Evolutionary conservation across 2,329 filamentous ascomycete species (phyloP).

Genomic region (Xylariaceae sp.): DNA sequence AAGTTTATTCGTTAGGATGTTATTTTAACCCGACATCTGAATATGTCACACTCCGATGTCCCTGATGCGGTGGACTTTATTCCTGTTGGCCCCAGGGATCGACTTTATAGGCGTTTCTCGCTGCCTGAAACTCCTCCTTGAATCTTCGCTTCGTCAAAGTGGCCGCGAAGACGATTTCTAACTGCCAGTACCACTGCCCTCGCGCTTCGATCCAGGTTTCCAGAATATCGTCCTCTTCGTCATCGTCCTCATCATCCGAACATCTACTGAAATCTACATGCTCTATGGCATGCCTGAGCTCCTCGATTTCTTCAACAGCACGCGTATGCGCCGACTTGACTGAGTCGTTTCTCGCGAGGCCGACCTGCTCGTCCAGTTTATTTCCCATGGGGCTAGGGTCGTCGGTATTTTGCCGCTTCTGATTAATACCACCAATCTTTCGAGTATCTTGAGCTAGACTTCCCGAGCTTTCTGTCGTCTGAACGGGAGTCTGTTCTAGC

Average conservation of each 20-base stretch:
- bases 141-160: not conserved
- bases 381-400: no score
- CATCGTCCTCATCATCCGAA: not conserved
- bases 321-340: no score
- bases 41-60: no score
- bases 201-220: slow-evolving; percentile 7
- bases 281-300: not conserved
- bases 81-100: slow-evolving; percentile 12
- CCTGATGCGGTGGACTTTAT: not conserved
- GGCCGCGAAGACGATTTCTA: slow-evolving; percentile 12
- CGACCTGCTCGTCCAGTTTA: not conserved
- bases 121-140: slow-evolving; percentile 8
- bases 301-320: not conserved
- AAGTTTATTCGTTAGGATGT: no score
- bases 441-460: no score
- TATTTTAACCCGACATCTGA: no score
- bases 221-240: slow-evolving; percentile 2
- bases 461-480: no score
- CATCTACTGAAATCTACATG: not conserved
- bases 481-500: no score
- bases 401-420: no score
- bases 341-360: not conserved
- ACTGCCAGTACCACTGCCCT: slow-evolving; percentile 20
- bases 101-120: slow-evolving; percentile 8
- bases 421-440: no score